These are phyloP conservation scores for Saturnispora diversa DNA, from an alignment of 805 yeast species.

Conservation along the genomic window DNA sequence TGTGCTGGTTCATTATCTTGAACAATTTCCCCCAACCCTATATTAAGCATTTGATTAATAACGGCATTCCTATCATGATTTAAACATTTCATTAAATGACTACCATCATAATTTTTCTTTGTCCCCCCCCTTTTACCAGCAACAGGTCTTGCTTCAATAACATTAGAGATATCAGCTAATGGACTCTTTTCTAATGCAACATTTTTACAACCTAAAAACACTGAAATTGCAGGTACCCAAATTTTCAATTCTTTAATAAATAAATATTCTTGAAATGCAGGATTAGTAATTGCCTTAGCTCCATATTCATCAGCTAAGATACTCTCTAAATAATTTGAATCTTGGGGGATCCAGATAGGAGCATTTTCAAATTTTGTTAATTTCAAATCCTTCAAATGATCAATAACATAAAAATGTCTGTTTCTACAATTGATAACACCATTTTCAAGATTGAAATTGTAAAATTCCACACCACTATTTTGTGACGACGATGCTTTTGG, in stretches of 20 bases:
- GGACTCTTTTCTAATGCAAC: not conserved
- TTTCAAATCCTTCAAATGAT: slow-evolving; percentile 46
- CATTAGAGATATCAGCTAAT: not conserved
- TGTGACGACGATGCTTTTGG: too few species aligned
- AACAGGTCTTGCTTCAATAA: not conserved
- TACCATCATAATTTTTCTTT: not conserved
- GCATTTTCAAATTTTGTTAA: slow-evolving; percentile 51
- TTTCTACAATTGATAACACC: slow-evolving; percentile 47
- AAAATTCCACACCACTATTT: too few species aligned
- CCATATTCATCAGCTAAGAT: slow-evolving; percentile 11
- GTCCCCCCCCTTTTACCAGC: not conserved
- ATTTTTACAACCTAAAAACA: slow-evolving; percentile 7
- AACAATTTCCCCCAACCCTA: not conserved
- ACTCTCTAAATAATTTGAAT: not conserved
- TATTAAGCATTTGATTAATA: slow-evolving; percentile 1
- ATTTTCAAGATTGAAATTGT: slow-evolving; percentile 7
- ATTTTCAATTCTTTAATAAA: slow-evolving; percentile 7
- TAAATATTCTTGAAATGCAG: slow-evolving; percentile 7
- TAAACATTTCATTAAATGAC: slow-evolving; percentile 6
- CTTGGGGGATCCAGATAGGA: slow-evolving; percentile 46
- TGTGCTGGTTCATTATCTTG: slow-evolving; percentile 1
- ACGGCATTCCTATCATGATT: not conserved
- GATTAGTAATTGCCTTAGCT: not conserved
- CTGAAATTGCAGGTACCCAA: slow-evolving; percentile 4
- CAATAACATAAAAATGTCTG: slow-evolving; percentile 43